Percentiles rank a stretch among this genome's conserved stretches.
These are phyloP conservation scores for Sphaerulina populicola DNA, from an alignment of 2,329 filamentous ascomycete genomes.

Conservation along the genomic window DNA sequence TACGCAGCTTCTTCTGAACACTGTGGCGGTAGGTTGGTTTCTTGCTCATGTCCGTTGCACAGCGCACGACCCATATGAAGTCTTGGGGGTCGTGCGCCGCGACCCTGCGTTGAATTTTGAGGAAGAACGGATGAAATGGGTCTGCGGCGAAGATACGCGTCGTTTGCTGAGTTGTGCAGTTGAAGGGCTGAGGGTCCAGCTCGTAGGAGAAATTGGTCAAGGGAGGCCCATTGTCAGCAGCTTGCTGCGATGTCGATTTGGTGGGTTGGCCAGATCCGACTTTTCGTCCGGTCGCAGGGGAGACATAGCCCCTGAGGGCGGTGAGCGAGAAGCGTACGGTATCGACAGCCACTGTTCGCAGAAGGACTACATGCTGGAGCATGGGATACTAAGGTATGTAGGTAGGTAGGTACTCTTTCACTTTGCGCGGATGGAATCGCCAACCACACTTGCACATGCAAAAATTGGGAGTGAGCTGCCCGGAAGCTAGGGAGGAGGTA, in stretches of 20 bases:
- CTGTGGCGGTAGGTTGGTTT: conserved; percentile 44
- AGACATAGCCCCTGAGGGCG: not conserved
- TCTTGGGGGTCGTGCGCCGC: conserved; percentile 30
- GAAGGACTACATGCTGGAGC: not conserved
- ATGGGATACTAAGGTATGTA: not conserved
- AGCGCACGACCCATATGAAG: conserved; percentile 43
- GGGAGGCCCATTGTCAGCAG: not conserved
- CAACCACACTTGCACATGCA: not conserved
- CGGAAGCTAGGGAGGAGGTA: too few species aligned
- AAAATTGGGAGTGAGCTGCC: not conserved
- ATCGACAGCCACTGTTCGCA: not conserved
- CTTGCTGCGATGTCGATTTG: not conserved
- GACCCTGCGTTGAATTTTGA: conserved; percentile 27
- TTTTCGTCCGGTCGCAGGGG: not conserved
- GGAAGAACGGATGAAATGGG: conserved; percentile 27
- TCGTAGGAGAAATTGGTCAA: conserved; percentile 21
- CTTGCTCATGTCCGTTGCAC: conserved; percentile 26
- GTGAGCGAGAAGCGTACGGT: not conserved
- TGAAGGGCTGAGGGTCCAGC: conserved; percentile 21
- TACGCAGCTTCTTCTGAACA: conserved; percentile 37
- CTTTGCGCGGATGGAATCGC: not conserved
- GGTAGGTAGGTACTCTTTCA: not conserved
- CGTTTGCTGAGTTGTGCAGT: conserved; percentile 22
- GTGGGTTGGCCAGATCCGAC: not conserved
- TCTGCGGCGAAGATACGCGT: conserved; percentile 24